Evolutionary conservation across 164 flowering plant genomes (phyloP).

Genomic region (Cinnamomum micranthum): DNA sequence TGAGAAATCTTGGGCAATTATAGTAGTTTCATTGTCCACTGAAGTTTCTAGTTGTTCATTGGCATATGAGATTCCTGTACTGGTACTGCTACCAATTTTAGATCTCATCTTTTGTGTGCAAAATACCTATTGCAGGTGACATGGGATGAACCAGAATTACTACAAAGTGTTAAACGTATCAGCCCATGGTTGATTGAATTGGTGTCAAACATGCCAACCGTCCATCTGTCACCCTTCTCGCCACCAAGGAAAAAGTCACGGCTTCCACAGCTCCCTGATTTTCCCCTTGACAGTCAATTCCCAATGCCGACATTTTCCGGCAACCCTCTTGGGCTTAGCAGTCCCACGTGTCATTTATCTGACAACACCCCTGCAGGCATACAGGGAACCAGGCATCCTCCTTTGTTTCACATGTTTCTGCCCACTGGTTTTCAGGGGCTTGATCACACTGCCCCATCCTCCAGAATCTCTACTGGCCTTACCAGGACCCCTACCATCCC

Average conservation of each 20-base stretch:
- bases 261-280: constrained; percentile 54
- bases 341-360: constrained; percentile 58
- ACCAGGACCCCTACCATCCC: constrained; percentile 23
- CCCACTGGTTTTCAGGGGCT: constrained; percentile 40
- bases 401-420: constrained; percentile 43
- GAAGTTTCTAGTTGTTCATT: background rate
- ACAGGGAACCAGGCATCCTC: constrained; percentile 99
- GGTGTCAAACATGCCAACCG: constrained; percentile 74
- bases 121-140: constrained; percentile 53
- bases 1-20: background rate
- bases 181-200: constrained; percentile 97
- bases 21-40: background rate
- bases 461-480: constrained; percentile 31
- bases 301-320: constrained; percentile 46
- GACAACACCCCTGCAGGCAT: constrained; percentile 92
- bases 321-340: constrained; percentile 57
- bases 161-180: constrained; percentile 87
- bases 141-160: constrained; percentile 96
- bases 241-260: constrained; percentile 79
- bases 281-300: constrained; percentile 53
- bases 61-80: background rate
- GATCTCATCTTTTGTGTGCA: background rate
- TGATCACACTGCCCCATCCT: constrained; percentile 21
- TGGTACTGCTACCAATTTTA: background rate
- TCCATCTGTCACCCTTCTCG: constrained; percentile 73